Evolutionary conservation across 208 protist species (phyloP), one percentile per base, ranked within the genome.

Genomic region (Crithidia expoeki): DNA sequence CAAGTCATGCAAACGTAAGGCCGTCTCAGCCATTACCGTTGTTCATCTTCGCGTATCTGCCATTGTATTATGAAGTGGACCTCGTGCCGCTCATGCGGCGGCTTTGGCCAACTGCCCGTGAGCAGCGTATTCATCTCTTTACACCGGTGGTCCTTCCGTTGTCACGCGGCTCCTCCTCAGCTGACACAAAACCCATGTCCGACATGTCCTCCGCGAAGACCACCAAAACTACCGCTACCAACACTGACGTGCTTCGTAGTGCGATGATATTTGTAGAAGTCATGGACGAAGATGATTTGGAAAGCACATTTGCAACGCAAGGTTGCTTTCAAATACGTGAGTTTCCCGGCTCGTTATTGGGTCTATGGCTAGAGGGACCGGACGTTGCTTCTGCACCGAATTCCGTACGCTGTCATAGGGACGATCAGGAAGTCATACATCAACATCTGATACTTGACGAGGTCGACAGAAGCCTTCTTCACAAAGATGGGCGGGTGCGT

Each of bases 1-100:
- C 55, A 25, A 12, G 36, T 40, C 36, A 12, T 40, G 36, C 36
- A 40, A 12, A 12, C 36, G 14, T 16, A 16, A 19, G n/a, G 21
- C 12, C 38, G 36, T n/a, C 23, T 19, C 12, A 17, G 12, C 27
- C 19, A 9, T 0, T 25, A 33, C 68, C 80, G 21, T 58, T 95
- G 2, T 66, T 86, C 32, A 30, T 94, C 4, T 86, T 86, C 49
- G 79, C 76, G 2, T 94, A 92, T 50, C 68, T 91, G 33, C 87
- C 91, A 0, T 69, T 96, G 4, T 92, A 79, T 65, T 96, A 90
- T 53, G 91, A 96, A 57, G 76, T 90, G 12, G 74, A 90, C 66
- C 65, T 94, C 2, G 27, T 64, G 9, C 86, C 85, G 12, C 79
- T 94, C 25, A 60, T 96, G 68, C 61, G 68, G 19, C 56, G 59